Base-by-base conservation (phyloP, 441 rosid species). In the Eutrema salsugineum region DNA sequence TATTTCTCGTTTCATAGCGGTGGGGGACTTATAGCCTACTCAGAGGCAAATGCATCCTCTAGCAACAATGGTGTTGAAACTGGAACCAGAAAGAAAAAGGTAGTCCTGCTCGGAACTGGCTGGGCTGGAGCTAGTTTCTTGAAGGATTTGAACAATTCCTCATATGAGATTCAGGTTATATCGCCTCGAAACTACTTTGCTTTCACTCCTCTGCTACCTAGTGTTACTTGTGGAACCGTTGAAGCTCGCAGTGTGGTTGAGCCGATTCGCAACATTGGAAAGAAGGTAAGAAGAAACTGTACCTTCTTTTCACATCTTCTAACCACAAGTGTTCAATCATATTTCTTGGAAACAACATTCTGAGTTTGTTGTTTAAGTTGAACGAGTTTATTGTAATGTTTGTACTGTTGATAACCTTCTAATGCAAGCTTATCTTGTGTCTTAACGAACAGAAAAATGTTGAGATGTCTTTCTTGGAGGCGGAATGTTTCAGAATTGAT, bases 141-240 rank as follows among this genome's bases (percentile, higher is more conserved):
- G 10, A 66, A 53, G 30, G 20, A 14, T 66, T 53, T 53, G 19
- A 66, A 27, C 3, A 38, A 39, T 19, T 39, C 70, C 0, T 49
- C 47, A 3, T 63, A 46, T 7, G 67, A 62, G 32, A 43, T 63
- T 63, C 68, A 63, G 7, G 55, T 63, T 46, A 22, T 46, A 32
- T 63, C 67, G 2, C 55, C 55, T 11, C 15, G 42, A 46, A 63
- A 63, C 30, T 63, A 32, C 68, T 47, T 63, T 47, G 68, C 56
- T 91, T 93, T 93, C 81, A 91, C 97, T 63, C 97, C 98, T 8
- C 71, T 91, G 87, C 72, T 93, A 14, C 98, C 98, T 1, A 91
- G 94, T 62, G 95, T 90, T 63, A 93, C 98, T 5, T 83, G 88
- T 46, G 97, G 40, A 11, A 63, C 54, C 9, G 69, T 64, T 63